Evolutionary conservation across 352 stramenopile genomes (phyloP), one percentile per base, ranked within the genome.

Genomic region (Pythium brachiatum): DNA sequence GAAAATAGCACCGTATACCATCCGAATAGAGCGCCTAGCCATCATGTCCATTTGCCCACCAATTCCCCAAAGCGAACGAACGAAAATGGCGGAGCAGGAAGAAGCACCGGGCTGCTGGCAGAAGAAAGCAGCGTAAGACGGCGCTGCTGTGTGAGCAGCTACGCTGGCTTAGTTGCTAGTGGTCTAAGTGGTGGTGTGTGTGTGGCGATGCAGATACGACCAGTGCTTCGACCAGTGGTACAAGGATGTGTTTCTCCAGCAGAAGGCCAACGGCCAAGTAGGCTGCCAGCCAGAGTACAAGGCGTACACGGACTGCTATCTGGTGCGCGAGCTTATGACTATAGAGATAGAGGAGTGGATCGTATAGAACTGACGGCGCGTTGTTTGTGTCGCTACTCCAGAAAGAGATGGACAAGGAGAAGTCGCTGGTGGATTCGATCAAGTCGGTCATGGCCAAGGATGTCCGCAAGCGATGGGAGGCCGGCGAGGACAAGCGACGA

Each of bases 181-280:
- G 34, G 1, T 38, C 15, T 43, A 31, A 47, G 20, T 51, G 6
- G 41, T 48, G 29, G 21, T 26, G 38, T 60, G 27, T 44, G 18
- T 26, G 38, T 57, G 27, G 26, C 20, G 34, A 16, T 66, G 48
- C 54, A 83, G 75, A 15, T 88, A 89, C 62, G 86, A 95, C 63
- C 80, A 92, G 60, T 95, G 86, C 75, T 95, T 95, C 72, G 86
- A 95, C 62, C 74, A 81, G 69, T 95, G 86, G 86, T 95, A 93
- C 71, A 90, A 83, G 50, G 73, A 93, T 36, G 75, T 93, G 27
- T 95, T 95, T 60, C 69, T 95, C 20, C 81, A 91, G 73, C 72
- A 89, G 46, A 93, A 90, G 59, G 83, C 80, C 32, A 53, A 86
- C 32, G 82, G 81, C 54, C 66, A 86, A 58, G 66, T 92, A 15